Percentiles rank a stretch among this genome's conserved stretches.
phyloP scores from a whole-genome alignment of 2,329 filamentous ascomycete species.

The Neofusicoccum ribis region DNA sequence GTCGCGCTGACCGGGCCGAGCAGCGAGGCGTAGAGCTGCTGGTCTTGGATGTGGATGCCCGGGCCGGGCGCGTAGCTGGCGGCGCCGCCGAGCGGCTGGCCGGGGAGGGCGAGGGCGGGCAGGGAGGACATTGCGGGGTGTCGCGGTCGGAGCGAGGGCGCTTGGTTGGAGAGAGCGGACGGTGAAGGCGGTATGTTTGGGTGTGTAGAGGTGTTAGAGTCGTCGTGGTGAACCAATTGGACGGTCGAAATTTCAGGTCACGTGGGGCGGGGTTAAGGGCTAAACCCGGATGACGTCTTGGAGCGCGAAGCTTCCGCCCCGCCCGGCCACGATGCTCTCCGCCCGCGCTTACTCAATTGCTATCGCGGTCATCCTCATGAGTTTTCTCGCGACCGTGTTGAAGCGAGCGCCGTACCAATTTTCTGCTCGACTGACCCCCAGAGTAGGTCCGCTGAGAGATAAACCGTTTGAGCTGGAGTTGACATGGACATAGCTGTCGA shows the following conservation, averaged over 20 bases:
- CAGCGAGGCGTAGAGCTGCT: constrained; percentile 78
- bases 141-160: not conserved
- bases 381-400: constrained; percentile 9
- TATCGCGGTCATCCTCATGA: constrained; percentile 18
- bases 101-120: constrained; percentile 67
- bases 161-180: not conserved
- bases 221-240: not conserved
- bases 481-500: constrained; percentile 15
- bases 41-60: constrained; percentile 79
- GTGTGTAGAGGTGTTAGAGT: not conserved
- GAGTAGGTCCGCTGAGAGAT: not conserved
- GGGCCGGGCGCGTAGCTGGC: constrained; percentile 70
- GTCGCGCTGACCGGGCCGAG: constrained; percentile 62
- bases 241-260: constrained; percentile 15
- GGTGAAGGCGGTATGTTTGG: too few relatives aligned
- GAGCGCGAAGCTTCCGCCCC: not conserved
- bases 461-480: not conserved
- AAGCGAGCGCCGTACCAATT: constrained; percentile 7
- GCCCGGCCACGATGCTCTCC: constrained; percentile 7
- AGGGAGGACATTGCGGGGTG: constrained; percentile 27
- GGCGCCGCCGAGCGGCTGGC: constrained; percentile 72
- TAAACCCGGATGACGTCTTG: constrained; percentile 16
- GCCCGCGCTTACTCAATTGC: not conserved
- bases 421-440: not conserved
- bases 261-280: constrained; percentile 12